phyloP scores from a whole-genome alignment of 192 early-diverging fungal species.

The Coemansia sp. region DNA sequence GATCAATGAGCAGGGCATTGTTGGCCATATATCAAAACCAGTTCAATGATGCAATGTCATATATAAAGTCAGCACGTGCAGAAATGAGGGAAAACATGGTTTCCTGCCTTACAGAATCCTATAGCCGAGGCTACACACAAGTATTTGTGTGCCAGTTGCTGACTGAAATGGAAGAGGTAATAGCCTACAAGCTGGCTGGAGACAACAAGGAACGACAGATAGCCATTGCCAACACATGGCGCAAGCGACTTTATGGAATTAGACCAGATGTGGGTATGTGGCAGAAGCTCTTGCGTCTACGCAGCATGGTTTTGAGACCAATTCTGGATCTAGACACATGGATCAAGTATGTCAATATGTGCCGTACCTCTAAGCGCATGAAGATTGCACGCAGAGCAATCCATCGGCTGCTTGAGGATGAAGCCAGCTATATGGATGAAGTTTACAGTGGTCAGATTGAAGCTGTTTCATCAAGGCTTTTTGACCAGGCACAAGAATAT shows the following conservation, averaged over 20 bases:
- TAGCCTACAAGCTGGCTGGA: constrained; percentile 75
- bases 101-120: constrained; percentile 83
- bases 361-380: constrained; percentile 80
- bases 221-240: constrained; percentile 85
- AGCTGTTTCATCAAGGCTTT: neutral
- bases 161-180: constrained; percentile 94
- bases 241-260: constrained; percentile 73
- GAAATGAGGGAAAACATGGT: constrained; percentile 81
- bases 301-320: constrained; percentile 81
- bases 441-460: constrained; percentile 9
- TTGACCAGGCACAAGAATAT: constrained; percentile 16
- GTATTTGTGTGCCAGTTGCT: constrained; percentile 94
- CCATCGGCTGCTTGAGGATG: constrained; percentile 61
- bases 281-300: constrained; percentile 84
- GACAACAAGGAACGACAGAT: constrained; percentile 70
- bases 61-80: constrained; percentile 77
- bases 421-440: constrained; percentile 49
- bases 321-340: constrained; percentile 90
- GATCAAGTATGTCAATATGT: constrained; percentile 92
- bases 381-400: constrained; percentile 79
- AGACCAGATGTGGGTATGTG: constrained; percentile 91
- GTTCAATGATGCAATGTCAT: constrained; percentile 66
- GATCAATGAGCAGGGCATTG: constrained; percentile 83
- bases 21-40: constrained; percentile 77
- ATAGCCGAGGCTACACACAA: constrained; percentile 80